These are phyloP conservation scores for Picochlorum sp. DNA, from an alignment of 139 green algal genomes.

Conservation along the genomic window DNA sequence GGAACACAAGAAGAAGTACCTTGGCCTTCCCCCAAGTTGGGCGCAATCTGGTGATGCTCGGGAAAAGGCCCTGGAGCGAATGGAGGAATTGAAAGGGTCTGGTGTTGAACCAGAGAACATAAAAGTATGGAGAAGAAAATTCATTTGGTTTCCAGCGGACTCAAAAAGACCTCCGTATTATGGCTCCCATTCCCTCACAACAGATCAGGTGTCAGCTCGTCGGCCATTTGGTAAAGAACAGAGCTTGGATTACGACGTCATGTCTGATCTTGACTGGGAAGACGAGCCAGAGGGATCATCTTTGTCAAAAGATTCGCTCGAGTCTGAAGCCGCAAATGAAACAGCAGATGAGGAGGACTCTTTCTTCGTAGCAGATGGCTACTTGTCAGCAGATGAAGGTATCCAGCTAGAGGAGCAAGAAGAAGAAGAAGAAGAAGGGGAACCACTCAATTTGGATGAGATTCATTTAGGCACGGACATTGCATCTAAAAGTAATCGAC, in stretches of 20 bases:
- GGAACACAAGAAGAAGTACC: not conserved
- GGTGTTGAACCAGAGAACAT: slow-evolving; percentile 12
- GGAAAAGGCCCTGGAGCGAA: slow-evolving; percentile 1
- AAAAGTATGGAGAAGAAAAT: slow-evolving; percentile 50
- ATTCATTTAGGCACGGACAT: slow-evolving; percentile 4
- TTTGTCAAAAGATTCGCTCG: not conserved
- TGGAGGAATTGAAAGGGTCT: slow-evolving; percentile 4
- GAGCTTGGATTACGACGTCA: slow-evolving; percentile 65
- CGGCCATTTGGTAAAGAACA: slow-evolving; percentile 34
- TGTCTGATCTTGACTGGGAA: slow-evolving; percentile 72
- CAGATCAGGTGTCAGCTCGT: slow-evolving; percentile 29
- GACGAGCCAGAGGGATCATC: slow-evolving; percentile 58
- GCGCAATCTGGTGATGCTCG: slow-evolving; percentile 16
- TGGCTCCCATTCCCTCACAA: slow-evolving; percentile 32
- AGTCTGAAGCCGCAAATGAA: slow-evolving; percentile 3
- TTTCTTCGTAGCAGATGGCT: slow-evolving; percentile 65
- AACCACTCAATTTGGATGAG: not conserved
- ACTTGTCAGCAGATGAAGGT: slow-evolving; percentile 67
- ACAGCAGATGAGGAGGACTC: slow-evolving; percentile 37
- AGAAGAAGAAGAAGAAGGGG: slow-evolving; percentile 19
- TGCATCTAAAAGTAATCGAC: not conserved
- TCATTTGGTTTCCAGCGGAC: slow-evolving; percentile 31
- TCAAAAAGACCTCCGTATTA: slow-evolving; percentile 48
- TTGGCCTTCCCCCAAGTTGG: slow-evolving; percentile 52
- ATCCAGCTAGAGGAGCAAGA: slow-evolving; percentile 32